Conservation (phyloP, 1,139 yeast species). For the Torulaspora globosa region DNA sequence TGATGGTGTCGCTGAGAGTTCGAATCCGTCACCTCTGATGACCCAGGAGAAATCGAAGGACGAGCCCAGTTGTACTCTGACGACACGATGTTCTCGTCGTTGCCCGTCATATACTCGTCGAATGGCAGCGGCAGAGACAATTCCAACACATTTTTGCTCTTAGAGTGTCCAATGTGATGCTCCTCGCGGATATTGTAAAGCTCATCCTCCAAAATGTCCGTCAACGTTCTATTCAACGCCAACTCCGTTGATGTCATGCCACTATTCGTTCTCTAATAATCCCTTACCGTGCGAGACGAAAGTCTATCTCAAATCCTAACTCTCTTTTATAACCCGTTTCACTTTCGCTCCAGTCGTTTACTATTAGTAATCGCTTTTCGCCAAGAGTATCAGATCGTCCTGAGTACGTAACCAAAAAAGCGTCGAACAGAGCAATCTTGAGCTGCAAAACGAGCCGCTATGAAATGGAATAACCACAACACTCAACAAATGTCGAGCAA, state of each 20-base stretch:
- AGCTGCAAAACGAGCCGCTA: too few species aligned
- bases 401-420: neutral
- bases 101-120: constrained; percentile 10
- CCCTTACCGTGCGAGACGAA: neutral
- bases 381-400: neutral
- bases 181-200: constrained; percentile 44
- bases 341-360: neutral
- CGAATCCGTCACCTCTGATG: constrained; percentile 4
- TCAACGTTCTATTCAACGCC: constrained; percentile 45
- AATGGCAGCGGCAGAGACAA: constrained; percentile 15
- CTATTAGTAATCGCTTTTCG: constrained; percentile 2
- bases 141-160: constrained; percentile 18
- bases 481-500: neutral
- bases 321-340: neutral
- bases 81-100: constrained; percentile 1
- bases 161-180: constrained; percentile 13
- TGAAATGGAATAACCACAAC: neutral
- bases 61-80: constrained; percentile 6
- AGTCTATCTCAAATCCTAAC: neutral
- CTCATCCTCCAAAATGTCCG: constrained; percentile 65
- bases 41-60: neutral
- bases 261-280: neutral
- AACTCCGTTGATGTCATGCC: constrained; percentile 32
- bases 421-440: neutral
- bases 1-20: constrained; percentile 15